A percentile compares a stretch with the other conserved stretches of the same genome.
phyloP scores from a whole-genome alignment of 306 rosid species.

The Amphicarpaea edgeworthii region DNA sequence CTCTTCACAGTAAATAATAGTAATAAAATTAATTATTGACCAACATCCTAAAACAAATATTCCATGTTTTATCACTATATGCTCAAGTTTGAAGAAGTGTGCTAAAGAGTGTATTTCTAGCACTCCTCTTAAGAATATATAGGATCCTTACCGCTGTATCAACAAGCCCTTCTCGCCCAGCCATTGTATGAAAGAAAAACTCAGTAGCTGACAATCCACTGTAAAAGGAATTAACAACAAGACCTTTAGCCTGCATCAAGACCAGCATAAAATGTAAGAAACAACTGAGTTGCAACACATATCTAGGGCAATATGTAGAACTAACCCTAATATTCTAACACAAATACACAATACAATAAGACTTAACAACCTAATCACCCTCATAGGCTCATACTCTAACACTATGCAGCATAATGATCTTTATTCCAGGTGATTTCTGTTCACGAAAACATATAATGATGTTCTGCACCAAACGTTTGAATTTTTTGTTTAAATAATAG shows the following conservation, averaged over 20 bases:
- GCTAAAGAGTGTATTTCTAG: too few species aligned
- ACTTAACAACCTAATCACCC: conserved; percentile 13
- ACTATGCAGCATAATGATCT: conserved; percentile 21
- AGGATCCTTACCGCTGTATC: conserved; percentile 98
- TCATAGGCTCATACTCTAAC: background rate
- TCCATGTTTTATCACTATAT: background rate
- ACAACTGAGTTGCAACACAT: conserved; percentile 8
- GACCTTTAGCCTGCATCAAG: conserved; percentile 90
- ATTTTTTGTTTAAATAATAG: background rate
- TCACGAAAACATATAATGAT: background rate
- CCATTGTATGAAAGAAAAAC: conserved; percentile 98
- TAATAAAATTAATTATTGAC: conserved; percentile 19
- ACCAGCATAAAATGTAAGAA: conserved; percentile 38
- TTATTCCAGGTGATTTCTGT: background rate
- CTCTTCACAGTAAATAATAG: conserved; percentile 15
- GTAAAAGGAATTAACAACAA: conserved; percentile 91
- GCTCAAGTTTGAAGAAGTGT: too few species aligned
- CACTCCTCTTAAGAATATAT: too few species aligned
- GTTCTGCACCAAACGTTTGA: conserved; percentile 1
- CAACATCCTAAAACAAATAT: conserved; percentile 19
- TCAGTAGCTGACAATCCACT: conserved; percentile 95
- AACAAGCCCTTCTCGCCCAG: conserved; percentile 97
- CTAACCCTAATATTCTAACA: conserved; percentile 11
- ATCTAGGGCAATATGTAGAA: conserved; percentile 1
- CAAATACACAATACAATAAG: background rate